Conservation (phyloP, 371 early-diverging fungal species). For the Funneliformis caledonium region DNA sequence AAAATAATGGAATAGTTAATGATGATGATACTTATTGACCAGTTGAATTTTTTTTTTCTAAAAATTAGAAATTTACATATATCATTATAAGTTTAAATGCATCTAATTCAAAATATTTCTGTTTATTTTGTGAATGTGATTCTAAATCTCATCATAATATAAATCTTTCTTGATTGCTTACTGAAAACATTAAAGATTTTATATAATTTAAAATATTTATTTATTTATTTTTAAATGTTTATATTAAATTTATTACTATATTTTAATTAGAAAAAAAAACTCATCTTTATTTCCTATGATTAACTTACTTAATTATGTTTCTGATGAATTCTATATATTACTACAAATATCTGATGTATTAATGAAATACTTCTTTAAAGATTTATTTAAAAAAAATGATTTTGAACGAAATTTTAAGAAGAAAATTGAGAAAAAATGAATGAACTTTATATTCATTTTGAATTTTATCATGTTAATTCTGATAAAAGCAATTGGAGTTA, state of each 20-base stretch:
- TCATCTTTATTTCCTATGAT: neutral
- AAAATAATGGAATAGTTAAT: neutral
- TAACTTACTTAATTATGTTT: neutral
- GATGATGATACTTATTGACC: neutral
- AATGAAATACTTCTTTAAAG: neutral
- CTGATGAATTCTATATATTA: constrained; percentile 7
- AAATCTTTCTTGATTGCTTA: neutral
- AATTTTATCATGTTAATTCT: constrained; percentile 1
- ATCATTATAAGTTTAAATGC: neutral
- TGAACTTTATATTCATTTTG: neutral
- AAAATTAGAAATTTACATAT: neutral
- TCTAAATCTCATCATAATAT: neutral
- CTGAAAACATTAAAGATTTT: neutral
- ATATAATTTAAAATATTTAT: neutral
- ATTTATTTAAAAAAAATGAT: constrained; percentile 15
- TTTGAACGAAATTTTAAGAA: neutral
- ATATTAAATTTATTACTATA: neutral
- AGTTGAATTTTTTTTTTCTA: neutral
- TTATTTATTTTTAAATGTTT: neutral
- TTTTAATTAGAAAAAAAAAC: neutral
- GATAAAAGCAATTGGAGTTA: neutral
- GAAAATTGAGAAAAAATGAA: constrained; percentile 7
- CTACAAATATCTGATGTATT: neutral
- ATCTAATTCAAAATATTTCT: constrained; percentile 11
- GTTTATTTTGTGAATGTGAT: neutral